Evolutionary conservation across 108 stramenopile species (phyloP).

Genomic region (Conticribra weissflogii): DNA sequence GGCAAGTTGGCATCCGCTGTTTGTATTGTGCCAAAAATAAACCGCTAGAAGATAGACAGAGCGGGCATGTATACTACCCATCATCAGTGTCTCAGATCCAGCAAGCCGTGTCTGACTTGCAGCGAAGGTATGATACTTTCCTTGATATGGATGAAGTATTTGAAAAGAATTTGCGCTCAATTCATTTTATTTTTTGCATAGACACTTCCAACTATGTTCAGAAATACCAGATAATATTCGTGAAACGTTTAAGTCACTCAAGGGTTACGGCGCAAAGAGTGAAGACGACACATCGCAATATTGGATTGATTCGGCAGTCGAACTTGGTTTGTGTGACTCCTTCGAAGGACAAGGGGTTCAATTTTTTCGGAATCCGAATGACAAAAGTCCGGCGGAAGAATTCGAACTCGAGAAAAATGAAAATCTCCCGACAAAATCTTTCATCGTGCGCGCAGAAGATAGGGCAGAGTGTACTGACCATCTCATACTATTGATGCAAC

Average conservation of each 20-base stretch:
- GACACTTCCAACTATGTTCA: constrained; percentile 71
- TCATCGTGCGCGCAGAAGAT: constrained; percentile 63
- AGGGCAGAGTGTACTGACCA: constrained; percentile 72
- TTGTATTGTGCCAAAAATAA: constrained; percentile 67
- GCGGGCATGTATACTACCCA: constrained; percentile 71
- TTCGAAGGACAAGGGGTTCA: constrained; percentile 53
- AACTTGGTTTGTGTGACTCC: constrained; percentile 68
- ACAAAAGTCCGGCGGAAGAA: constrained; percentile 79
- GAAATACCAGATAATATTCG: constrained; percentile 69
- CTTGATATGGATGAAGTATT: background rate
- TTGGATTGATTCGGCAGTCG: constrained; percentile 78
- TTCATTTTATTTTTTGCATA: constrained; percentile 4
- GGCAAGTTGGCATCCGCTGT: constrained; percentile 85
- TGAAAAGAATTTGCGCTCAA: background rate
- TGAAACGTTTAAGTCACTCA: constrained; percentile 65
- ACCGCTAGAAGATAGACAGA: constrained; percentile 41
- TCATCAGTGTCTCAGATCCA: constrained; percentile 57
- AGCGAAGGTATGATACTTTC: constrained; percentile 45
- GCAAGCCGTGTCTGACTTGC: constrained; percentile 76
- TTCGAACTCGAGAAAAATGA: constrained; percentile 51
- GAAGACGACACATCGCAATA: constrained; percentile 68
- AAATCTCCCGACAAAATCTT: constrained; percentile 24
- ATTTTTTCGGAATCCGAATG: constrained; percentile 69
- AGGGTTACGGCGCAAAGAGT: constrained; percentile 65
- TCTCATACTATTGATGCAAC: constrained; percentile 71